Conservation (phyloP, 805 yeast genomes). For the Monosporozyma aerobia region DNA sequence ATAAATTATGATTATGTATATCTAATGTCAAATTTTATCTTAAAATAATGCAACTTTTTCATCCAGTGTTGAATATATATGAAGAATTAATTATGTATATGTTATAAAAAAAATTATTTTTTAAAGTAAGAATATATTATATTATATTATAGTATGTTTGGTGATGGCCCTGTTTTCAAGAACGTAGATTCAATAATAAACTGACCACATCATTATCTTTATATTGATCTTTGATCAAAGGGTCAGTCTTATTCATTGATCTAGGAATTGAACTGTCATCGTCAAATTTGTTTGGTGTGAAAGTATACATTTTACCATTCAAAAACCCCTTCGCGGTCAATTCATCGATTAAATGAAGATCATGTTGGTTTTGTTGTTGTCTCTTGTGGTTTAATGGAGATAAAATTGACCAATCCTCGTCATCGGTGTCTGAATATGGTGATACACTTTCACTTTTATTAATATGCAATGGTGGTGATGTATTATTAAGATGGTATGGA, state of each 20-base stretch:
- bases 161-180: constrained; percentile 7
- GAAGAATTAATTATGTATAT: no score
- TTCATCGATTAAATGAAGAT: constrained; percentile 10
- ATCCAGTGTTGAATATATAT: no score
- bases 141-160: no score
- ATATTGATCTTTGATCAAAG: constrained; percentile 2
- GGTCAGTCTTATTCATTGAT: constrained; percentile 4
- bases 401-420: constrained; percentile 88
- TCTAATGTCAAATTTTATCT: neutral
- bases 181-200: constrained; percentile 26
- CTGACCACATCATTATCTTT: constrained; percentile 24
- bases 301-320: neutral
- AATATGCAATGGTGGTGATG: neutral
- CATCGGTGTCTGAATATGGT: constrained; percentile 72
- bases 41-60: no score
- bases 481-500: neutral
- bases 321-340: constrained; percentile 7
- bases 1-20: no score
- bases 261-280: neutral
- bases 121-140: neutral
- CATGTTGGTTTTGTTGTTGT: constrained; percentile 8
- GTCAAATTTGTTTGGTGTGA: neutral
- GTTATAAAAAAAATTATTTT: neutral
- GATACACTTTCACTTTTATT: constrained; percentile 14
- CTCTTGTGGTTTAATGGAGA: constrained; percentile 36